Percentiles rank a stretch among this genome's conserved stretches.
These are phyloP conservation scores for Nectriaceae sp. DNA, from an alignment of 2,329 filamentous ascomycete genomes.

Conservation along the genomic window DNA sequence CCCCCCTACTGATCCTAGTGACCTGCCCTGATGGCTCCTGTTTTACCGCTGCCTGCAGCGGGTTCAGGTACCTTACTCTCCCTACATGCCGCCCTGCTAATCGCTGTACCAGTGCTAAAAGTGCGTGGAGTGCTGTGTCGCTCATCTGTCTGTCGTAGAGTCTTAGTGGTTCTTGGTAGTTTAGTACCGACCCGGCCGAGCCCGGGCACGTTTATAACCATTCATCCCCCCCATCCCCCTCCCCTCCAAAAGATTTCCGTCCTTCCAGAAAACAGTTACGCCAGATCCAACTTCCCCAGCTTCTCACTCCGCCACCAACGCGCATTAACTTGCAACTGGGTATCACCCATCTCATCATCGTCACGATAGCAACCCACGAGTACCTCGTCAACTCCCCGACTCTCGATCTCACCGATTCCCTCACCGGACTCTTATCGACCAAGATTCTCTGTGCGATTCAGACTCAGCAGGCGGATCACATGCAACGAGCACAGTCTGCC, in stretches of 20 bases:
- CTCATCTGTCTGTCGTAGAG: no score
- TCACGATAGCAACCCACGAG: no score
- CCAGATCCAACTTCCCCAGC: constrained; percentile 26
- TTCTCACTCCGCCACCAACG: constrained; percentile 19
- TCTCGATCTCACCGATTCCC: constrained; percentile 12
- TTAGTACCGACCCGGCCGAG: constrained; percentile 34
- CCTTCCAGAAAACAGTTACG: no score
- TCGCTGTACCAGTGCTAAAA: constrained; percentile 17
- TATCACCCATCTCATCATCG: no score
- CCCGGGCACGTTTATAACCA: constrained; percentile 36
- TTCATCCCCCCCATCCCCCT: constrained; percentile 24
- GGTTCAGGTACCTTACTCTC: constrained; percentile 23
- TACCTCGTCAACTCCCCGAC: not conserved
- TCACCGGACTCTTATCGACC: constrained; percentile 15
- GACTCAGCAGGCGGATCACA: constrained; percentile 53
- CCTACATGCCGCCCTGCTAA: constrained; percentile 3
- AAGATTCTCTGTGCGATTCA: not conserved
- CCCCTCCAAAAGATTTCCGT: not conserved
- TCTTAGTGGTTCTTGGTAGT: constrained; percentile 18
- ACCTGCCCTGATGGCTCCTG: constrained; percentile 26
- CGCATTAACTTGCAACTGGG: constrained; percentile 13
- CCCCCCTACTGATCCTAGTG: constrained; percentile 14
- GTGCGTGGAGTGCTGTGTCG: no score
- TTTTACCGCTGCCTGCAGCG: constrained; percentile 28
- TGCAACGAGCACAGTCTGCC: constrained; percentile 73